Conservation (phyloP, 2,329 filamentous ascomycete genomes). For the Sarocladiaceae sp. region DNA sequence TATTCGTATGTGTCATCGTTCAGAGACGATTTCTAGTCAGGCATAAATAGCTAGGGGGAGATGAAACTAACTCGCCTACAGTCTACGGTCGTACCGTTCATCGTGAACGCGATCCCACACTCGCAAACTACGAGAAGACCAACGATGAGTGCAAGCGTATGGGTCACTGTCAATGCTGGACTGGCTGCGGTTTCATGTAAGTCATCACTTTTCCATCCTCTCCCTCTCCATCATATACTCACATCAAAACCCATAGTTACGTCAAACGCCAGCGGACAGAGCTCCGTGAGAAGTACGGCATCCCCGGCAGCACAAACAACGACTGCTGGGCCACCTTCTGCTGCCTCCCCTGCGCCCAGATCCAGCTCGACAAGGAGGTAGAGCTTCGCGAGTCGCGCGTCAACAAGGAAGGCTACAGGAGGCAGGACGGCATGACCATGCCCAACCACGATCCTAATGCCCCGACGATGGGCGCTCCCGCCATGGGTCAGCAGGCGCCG, state of each 20-base stretch:
- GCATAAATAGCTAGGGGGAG: too few relatives aligned
- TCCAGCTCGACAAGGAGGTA: constrained; percentile 54
- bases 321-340: constrained; percentile 50
- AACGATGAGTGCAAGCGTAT: constrained; percentile 39
- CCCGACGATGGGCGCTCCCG: background rate
- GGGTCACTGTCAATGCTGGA: constrained; percentile 29
- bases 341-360: constrained; percentile 49
- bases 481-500: constrained; percentile 4
- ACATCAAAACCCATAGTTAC: constrained; percentile 22
- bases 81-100: constrained; percentile 38
- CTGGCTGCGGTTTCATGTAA: constrained; percentile 38
- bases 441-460: constrained; percentile 11
- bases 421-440: constrained; percentile 32
- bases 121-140: constrained; percentile 29
- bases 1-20: constrained; percentile 33
- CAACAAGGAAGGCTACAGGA: constrained; percentile 29
- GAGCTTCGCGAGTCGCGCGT: constrained; percentile 19
- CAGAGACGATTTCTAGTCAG: too few relatives aligned
- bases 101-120: constrained; percentile 37
- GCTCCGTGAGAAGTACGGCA: constrained; percentile 46
- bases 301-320: constrained; percentile 38
- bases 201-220: constrained; percentile 12
- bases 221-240: background rate
- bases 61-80: too few relatives aligned
- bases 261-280: constrained; percentile 47